Percentiles rank a stretch among this genome's conserved stretches.
Evolutionary conservation across 1,139 yeast genomes (phyloP).

Genomic region (Taphrina populina): DNA sequence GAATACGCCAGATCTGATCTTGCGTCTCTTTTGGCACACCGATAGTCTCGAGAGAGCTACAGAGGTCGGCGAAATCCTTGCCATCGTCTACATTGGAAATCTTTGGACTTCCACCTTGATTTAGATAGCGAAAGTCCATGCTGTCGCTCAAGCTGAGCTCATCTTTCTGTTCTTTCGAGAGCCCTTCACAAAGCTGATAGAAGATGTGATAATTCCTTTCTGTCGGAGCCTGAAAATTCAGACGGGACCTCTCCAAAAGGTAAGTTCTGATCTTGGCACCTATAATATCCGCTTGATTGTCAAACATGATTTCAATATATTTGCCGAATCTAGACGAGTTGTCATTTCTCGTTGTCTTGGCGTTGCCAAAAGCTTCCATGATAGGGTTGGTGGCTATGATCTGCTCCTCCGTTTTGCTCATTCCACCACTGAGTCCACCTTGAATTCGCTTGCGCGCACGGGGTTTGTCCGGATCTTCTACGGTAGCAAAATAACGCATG

Average conservation of each 20-base stretch:
- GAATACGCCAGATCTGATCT: slow-evolving; percentile 66
- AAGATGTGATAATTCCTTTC: slow-evolving; percentile 96
- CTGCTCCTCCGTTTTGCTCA: slow-evolving; percentile 90
- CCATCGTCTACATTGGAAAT: slow-evolving; percentile 82
- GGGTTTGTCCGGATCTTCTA: slow-evolving; percentile 61
- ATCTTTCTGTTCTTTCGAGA: slow-evolving; percentile 59
- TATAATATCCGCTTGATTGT: slow-evolving; percentile 68
- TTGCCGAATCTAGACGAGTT: slow-evolving; percentile 97
- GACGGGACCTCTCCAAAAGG: slow-evolving; percentile 85
- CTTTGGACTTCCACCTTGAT: slow-evolving; percentile 79
- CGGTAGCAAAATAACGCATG: slow-evolving; percentile 96
- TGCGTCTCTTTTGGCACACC: slow-evolving; percentile 68
- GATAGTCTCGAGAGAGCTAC: slow-evolving; percentile 71
- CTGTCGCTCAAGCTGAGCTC: slow-evolving; percentile 59
- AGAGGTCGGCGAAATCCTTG: slow-evolving; percentile 70
- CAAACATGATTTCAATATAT: slow-evolving; percentile 85
- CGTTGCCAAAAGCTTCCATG: slow-evolving; percentile 98
- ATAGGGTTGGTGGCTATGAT: slow-evolving; percentile 96
- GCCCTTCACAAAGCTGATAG: slow-evolving; percentile 83
- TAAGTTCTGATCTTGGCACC: slow-evolving; percentile 95
- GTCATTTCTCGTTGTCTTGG: slow-evolving; percentile 95
- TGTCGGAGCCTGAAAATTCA: slow-evolving; percentile 83
- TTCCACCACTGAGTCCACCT: slow-evolving; percentile 41
- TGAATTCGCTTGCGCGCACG: slow-evolving; percentile 43
- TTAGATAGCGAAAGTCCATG: slow-evolving; percentile 73